Base-by-base conservation (phyloP, 805 yeast species). In the Metschnikowia noctiluminum region DNA sequence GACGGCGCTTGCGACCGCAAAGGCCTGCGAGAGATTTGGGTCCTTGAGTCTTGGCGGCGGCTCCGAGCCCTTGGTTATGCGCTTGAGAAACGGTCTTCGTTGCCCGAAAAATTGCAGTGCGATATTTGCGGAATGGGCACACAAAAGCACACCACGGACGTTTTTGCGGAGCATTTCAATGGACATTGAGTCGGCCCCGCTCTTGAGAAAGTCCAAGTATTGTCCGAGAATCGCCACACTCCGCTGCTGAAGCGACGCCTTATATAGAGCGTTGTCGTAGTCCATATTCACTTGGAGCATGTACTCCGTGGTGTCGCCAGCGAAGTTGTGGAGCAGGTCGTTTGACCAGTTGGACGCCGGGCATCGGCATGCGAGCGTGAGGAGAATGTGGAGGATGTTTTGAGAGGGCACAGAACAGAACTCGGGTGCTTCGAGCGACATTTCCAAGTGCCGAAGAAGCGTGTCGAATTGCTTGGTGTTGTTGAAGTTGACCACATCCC, bases 281-380 rank as follows among this genome's bases (percentile, higher is more conserved):
- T 56, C 62, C 14, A 40, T 49, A 38, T 56, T 55, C 26, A 56
- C 52, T n/a, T 50, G 52, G 31, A 50, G 51, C 47, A 59, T 54
- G 40, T 58, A 61, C 36, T 59, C 63, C 7, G 57, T 51, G 6
- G 61, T 45, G 16, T 62, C 51, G 8, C 63, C 54, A 2, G 49
- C 52, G 14, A 65, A 48, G 2, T 62, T 62, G 9, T 56, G 66
- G 35, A 58, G 48, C 13, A 43, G 43, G n/a, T 52, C 53, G 16
- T 53, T 52, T 11, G 65, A 58, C 62, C 64, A 65, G 46, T 65
- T 65, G 30, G 59, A 53, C 3, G 46, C 53, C 10, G 68, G 62
- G 38, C 59, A 48, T 35, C 73, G 55, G 0, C 68, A 54, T 1
- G 68, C 65, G 30, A 71, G 46, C 2, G 76, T 69, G 28, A 70